Evolutionary conservation across 1,139 yeast species (phyloP).

Genomic region (Waltiozyma sp.): DNA sequence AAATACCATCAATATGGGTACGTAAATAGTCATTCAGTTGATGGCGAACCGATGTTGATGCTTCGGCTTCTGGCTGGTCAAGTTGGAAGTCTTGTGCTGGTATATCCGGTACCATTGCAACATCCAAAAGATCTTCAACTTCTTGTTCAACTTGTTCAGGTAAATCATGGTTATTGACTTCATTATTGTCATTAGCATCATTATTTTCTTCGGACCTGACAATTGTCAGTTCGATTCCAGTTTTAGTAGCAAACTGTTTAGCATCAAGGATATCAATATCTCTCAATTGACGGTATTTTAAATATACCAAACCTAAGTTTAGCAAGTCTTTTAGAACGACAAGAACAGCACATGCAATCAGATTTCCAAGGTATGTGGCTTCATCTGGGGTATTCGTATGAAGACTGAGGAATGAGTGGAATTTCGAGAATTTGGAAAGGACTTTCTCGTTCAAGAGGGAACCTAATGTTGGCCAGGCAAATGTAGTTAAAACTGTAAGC

Average conservation of each 20-base stretch:
- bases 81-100: too few species aligned
- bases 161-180: neutral
- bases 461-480: conserved; percentile 28
- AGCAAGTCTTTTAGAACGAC: conserved; percentile 30
- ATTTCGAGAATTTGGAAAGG: conserved; percentile 9
- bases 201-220: neutral
- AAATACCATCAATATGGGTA: too few species aligned
- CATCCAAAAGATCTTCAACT: too few species aligned
- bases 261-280: conserved; percentile 19
- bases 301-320: conserved; percentile 26
- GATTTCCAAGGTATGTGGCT: conserved; percentile 30
- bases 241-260: neutral
- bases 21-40: too few species aligned
- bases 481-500: conserved; percentile 20
- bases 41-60: too few species aligned
- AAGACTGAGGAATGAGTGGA: conserved; percentile 7
- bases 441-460: conserved; percentile 16
- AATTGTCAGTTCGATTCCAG: neutral
- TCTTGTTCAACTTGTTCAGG: too few species aligned
- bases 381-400: conserved; percentile 28
- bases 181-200: neutral
- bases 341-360: conserved; percentile 31
- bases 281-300: conserved; percentile 23
- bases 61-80: too few species aligned
- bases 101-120: too few species aligned